Evolutionary conservation across 1,139 yeast species (phyloP), one percentile per base, ranked within the genome.

Genomic region (Blastobotrys elegans): DNA sequence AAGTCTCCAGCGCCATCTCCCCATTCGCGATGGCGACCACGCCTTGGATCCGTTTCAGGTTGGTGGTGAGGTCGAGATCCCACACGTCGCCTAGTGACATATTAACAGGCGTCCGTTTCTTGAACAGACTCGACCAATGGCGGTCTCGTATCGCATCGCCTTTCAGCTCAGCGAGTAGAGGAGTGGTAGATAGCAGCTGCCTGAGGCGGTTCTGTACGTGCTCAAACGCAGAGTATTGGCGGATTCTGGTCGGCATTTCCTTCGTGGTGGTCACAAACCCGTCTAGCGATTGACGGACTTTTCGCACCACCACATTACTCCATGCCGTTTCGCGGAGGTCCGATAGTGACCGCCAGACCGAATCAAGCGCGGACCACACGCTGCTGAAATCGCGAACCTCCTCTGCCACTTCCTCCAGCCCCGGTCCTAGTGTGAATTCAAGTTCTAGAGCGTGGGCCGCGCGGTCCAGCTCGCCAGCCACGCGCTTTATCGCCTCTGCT

Each of bases 171-270:
- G 68, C 57, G 1, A 85, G 44, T 10, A 73, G 50, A 0, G 76
- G 64, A 26, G 71, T 67, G 3, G 69, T 63, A 47, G 71, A 70
- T 24, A 76, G 56, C 32, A 74, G 62, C 2, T 62, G 58, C 49
- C 76, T 76, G 4, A 85, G 63, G 0, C 62, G 59, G 13, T 65
- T 66, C 53, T 80, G 81, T 27, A 83, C 71, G 36, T 76, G 76
- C 53, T 77, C 84, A 60, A 82, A 84, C 0, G 90, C 88, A 1
- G 81, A 70, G 60, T 85, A 84, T 53, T 82, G 89, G 6, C 88
- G 73, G 18, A 83, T 72, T 17, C 75, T 71, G 0, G 74, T 66
- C 0, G 94, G 86, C 66, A 82, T 71, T 0, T 74, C 61, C 48
- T 82, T 71, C 1, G 84, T 71, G 1, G 63, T 59, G 4, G 67